Conservation (phyloP, 2,329 filamentous ascomycete genomes). For the Teratosphaeria nubilosa region DNA sequence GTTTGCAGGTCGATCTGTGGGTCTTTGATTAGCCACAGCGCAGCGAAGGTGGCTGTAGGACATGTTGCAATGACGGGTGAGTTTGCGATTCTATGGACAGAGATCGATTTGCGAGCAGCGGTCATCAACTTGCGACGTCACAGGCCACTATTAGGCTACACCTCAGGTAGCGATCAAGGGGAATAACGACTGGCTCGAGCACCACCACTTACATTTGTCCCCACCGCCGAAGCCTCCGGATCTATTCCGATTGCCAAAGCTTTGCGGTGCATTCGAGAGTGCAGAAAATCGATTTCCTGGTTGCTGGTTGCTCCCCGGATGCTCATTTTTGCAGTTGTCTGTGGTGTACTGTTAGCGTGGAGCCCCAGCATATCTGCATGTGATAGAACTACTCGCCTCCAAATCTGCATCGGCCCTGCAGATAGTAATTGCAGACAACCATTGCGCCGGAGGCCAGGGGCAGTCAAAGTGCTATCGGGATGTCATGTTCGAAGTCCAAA, state of each 20-base stretch:
- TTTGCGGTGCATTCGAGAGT: slow-evolving; percentile 27
- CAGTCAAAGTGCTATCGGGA: neutral
- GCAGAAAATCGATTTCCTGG: slow-evolving; percentile 48
- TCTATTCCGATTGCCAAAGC: slow-evolving; percentile 16
- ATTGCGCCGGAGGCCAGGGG: neutral
- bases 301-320: slow-evolving; percentile 38
- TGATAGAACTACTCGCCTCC: slow-evolving; percentile 48
- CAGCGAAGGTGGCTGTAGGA: neutral
- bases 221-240: slow-evolving; percentile 13
- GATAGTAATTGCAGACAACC: slow-evolving; percentile 52
- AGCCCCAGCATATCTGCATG: neutral
- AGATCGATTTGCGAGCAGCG: neutral
- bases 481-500: neutral
- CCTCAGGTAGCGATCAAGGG: too few species aligned
- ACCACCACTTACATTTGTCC: slow-evolving; percentile 7
- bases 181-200: neutral
- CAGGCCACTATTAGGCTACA: neutral
- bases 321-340: slow-evolving; percentile 52
- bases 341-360: slow-evolving; percentile 2
- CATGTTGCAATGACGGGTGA: neutral
- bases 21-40: neutral
- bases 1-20: slow-evolving; percentile 7
- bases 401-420: slow-evolving; percentile 54
- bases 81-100: neutral
- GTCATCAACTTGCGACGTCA: neutral